Evolutionary conservation across 1,139 yeast genomes (phyloP), one percentile per base, ranked within the genome.

Genomic region (Magnusiomyces tetraspermus): DNA sequence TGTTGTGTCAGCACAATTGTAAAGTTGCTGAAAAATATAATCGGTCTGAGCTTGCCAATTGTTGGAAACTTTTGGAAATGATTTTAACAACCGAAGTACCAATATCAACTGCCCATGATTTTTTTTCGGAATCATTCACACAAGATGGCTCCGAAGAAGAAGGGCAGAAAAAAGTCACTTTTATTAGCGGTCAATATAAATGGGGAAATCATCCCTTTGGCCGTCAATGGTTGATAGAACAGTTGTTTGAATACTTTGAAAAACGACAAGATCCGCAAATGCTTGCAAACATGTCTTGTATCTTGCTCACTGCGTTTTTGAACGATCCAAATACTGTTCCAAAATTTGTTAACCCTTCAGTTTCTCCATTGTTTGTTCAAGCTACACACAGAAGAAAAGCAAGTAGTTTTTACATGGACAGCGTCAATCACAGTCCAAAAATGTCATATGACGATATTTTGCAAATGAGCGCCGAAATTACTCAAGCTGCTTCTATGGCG

Each of bases 141-240:
- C 3, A 42, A 8, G 11, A 28, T 8, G 11, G 11, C 11, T 8
- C 33, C 33, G 33, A 11, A 8, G 23, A 42, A 41, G 24, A 11
- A 26, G 45, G 24, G 37, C 40, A 36, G 40, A n/a, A 36, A 10
- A 36, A 10, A 8, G 15, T 13, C 17, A n/a, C 15, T 5, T 10
- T 5, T 36, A n/a, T 10, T 5, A 48, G 41, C 37, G 58, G 59
- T 49, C 52, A 74, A 58, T 28, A 8, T 28, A 6, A 28, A 28
- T 89, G 97, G 96, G 92, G 90, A 0, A 70, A 77, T 3, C 95
- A 87, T 65, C 92, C 94, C 0, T 78, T 84, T 65, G 96, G 96
- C 0, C 77, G 82, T n/a, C 64, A 75, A 3, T 82, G 92, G 85
- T 70, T 88, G n/a, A 73, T 88, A 0, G 74, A 75, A 40, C 80